Evolutionary conservation across 169 alveolate species (phyloP).

Genomic region (Babesia gibsoni): DNA sequence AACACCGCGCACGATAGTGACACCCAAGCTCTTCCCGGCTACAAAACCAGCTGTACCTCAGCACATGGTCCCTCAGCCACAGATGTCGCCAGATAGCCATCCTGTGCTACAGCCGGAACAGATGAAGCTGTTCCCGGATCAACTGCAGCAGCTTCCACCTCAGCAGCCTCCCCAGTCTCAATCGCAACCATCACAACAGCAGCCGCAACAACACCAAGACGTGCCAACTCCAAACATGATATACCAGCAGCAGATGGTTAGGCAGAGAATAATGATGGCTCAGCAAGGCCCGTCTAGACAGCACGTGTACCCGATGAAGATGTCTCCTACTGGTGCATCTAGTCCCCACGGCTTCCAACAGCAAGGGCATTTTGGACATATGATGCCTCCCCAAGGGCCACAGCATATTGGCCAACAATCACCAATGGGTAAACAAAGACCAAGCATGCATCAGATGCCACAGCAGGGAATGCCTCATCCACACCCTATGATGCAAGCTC

Average conservation of each 20-base stretch:
- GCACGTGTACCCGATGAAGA: slow-evolving; percentile 55
- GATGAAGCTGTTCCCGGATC: neutral
- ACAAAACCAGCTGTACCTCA: slow-evolving; percentile 7
- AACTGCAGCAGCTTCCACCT: neutral
- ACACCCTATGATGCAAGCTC: slow-evolving; percentile 49
- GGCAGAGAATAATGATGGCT: slow-evolving; percentile 58
- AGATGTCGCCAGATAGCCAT: neutral
- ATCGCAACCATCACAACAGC: neutral
- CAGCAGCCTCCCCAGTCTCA: no score
- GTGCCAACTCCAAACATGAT: neutral
- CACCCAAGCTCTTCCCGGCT: slow-evolving; percentile 12
- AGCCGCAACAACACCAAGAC: neutral
- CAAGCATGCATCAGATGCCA: slow-evolving; percentile 15
- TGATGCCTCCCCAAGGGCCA: slow-evolving; percentile 15
- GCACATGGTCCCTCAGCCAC: neutral
- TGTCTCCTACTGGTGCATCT: slow-evolving; percentile 28
- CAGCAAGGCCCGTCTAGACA: slow-evolving; percentile 22
- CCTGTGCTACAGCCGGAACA: no score
- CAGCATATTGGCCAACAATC: slow-evolving; percentile 47
- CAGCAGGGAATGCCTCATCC: slow-evolving; percentile 27
- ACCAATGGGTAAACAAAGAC: slow-evolving; percentile 44
- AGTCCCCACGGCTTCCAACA: slow-evolving; percentile 60
- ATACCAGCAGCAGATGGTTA: slow-evolving; percentile 20
- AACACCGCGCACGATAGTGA: slow-evolving; percentile 30
- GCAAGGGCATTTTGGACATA: slow-evolving; percentile 34